Evolutionary conservation across 106 monocot species (phyloP).

Genomic region (Dioscorea alata): DNA sequence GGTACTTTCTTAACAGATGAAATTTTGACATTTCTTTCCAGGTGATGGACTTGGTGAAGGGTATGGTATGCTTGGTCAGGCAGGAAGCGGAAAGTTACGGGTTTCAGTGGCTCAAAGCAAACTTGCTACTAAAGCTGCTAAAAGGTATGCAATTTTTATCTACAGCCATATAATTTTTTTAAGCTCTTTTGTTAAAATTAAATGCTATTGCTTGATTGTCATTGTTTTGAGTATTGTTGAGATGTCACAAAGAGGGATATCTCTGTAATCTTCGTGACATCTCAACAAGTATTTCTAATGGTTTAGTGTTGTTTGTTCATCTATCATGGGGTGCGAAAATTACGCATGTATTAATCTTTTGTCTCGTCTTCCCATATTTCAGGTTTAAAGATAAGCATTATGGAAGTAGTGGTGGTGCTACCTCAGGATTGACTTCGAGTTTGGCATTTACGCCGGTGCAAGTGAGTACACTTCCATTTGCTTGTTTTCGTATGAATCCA

Average conservation of each 20-base stretch:
- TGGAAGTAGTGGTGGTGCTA: slow-evolving; percentile 89
- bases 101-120: slow-evolving; percentile 81
- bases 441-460: slow-evolving; percentile 97
- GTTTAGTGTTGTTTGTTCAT: not conserved
- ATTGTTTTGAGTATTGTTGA: not conserved
- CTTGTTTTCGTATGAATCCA: not conserved
- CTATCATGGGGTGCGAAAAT: not conserved
- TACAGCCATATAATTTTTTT: not conserved
- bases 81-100: slow-evolving; percentile 93
- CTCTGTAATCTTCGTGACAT: too few species aligned
- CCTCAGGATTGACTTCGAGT: slow-evolving; percentile 93
- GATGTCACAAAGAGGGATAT: too few species aligned
- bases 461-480: slow-evolving; percentile 31
- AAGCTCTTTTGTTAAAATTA: not conserved
- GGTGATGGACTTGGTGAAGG: slow-evolving; percentile 98
- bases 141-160: slow-evolving; percentile 40
- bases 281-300: not conserved
- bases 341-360: too few species aligned
- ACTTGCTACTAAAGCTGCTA: slow-evolving; percentile 75
- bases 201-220: not conserved
- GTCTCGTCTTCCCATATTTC: not conserved
- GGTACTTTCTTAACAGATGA: too few species aligned
- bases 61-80: slow-evolving; percentile 99
- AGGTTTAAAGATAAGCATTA: slow-evolving; percentile 87
- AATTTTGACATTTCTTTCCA: slow-evolving; percentile 11